Percentiles rank a stretch among this genome's conserved stretches.
These are phyloP conservation scores for Cunninghamia lanceolata DNA, from an alignment of 75 land plant genomes.

Conservation along the genomic window DNA sequence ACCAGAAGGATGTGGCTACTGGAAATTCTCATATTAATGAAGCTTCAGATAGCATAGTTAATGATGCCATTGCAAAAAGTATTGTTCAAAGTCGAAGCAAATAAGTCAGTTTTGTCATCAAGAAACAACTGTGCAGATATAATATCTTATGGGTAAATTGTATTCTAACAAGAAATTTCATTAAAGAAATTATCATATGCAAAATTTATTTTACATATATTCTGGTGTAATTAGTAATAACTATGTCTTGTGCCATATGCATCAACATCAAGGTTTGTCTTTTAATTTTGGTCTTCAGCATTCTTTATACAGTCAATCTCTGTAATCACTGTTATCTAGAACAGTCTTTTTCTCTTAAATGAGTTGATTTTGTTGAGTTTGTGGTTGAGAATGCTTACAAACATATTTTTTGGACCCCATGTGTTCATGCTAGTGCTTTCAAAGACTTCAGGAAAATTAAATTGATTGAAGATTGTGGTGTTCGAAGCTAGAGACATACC, in stretches of 20 bases:
- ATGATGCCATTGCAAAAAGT: neutral
- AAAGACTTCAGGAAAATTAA: too few relatives aligned
- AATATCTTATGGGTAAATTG: neutral
- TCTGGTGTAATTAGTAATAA: neutral
- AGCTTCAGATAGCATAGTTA: conserved; percentile 2
- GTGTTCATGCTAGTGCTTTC: too few relatives aligned
- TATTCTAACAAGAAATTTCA: neutral
- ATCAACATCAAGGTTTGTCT: neutral
- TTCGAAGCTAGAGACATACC: too few relatives aligned
- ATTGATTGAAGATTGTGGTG: too few relatives aligned
- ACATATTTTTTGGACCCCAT: too few relatives aligned
- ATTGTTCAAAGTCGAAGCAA: conserved; percentile 1
- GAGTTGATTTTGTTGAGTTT: neutral
- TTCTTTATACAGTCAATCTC: neutral
- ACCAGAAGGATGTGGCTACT: neutral
- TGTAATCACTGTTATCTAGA: neutral
- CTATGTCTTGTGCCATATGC: neutral
- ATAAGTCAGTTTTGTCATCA: neutral
- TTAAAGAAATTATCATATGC: too few relatives aligned
- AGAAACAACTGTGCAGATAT: neutral
- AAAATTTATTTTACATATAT: neutral
- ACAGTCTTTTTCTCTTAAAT: neutral
- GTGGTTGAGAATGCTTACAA: neutral
- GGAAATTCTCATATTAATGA: neutral
- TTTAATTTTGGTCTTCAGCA: neutral